These are phyloP conservation scores for Aaosphaeria arxii DNA, from an alignment of 2,329 filamentous ascomycete species.

Conservation along the genomic window DNA sequence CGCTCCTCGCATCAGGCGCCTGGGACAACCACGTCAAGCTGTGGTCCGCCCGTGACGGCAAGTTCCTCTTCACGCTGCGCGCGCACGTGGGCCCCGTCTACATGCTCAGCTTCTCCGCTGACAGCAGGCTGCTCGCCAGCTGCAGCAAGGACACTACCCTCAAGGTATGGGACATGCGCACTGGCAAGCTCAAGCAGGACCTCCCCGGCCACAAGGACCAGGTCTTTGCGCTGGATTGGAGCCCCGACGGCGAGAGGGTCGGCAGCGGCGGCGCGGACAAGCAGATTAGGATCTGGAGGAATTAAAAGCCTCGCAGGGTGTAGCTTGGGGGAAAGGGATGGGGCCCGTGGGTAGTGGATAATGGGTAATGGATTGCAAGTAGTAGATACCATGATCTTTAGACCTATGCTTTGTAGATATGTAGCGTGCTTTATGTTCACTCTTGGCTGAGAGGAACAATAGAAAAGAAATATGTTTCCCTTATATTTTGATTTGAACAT, in stretches of 20 bases:
- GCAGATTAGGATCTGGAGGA: slow-evolving; percentile 62
- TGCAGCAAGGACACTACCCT: slow-evolving; percentile 89
- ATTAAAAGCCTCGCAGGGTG: slow-evolving; percentile 37
- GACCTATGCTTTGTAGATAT: too few relatives aligned
- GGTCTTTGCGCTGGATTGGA: slow-evolving; percentile 95
- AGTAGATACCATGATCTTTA: too few relatives aligned
- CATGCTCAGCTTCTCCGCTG: slow-evolving; percentile 87
- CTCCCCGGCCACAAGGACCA: slow-evolving; percentile 89
- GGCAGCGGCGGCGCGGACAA: slow-evolving; percentile 94
- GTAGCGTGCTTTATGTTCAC: too few relatives aligned
- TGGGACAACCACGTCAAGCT: slow-evolving; percentile 96
- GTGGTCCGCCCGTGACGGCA: slow-evolving; percentile 74
- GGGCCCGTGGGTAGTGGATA: too few relatives aligned
- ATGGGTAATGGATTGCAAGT: too few relatives aligned
- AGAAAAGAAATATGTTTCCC: too few relatives aligned
- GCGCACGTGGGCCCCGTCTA: slow-evolving; percentile 92
- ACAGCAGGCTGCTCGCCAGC: slow-evolving; percentile 84
- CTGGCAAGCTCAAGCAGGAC: slow-evolving; percentile 77
- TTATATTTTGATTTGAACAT: too few relatives aligned
- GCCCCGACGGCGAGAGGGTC: slow-evolving; percentile 82
- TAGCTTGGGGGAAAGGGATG: too few relatives aligned
- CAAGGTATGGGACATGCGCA: slow-evolving; percentile 90
- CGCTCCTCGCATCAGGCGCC: slow-evolving; percentile 79
- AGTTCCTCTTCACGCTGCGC: slow-evolving; percentile 80
- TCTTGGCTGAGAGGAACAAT: too few relatives aligned